Base-by-base conservation (phyloP, 768 basidiomycete species). In the Tylopilus intermedius region DNA sequence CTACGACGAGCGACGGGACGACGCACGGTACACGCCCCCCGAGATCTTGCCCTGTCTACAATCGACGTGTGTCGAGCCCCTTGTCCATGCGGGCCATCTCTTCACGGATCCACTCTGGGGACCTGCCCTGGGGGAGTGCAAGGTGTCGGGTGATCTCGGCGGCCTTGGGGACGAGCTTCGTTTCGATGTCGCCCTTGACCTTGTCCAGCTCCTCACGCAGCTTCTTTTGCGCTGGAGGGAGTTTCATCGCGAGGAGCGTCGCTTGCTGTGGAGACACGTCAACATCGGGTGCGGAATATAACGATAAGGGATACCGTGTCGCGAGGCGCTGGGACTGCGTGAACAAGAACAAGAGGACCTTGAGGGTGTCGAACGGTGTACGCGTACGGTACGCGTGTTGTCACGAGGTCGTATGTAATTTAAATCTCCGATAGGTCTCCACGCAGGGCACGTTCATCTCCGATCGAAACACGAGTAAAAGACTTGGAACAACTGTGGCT, bases 51-150 rank as follows among this genome's bases (percentile, higher is more conserved):
- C 90, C 5, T 24, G 67, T 47, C 71, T 75, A 82, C 87, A 94
- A 49, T 82, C 72, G 2, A 75, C 70, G 38, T 73, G 62, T 3
- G 58, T 70, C 74, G 43, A 79, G 64, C 54, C 82, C 81, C 24
- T 60, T 65, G 67, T 93, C 89, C 88, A 93, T 91, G 60, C 75
- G 80, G 22, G 81, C 79, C 86, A 94, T 90, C 65, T 91, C 87
- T 8, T 74, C 75, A 18, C 83, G 55, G 56, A 94, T 88, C 87
- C 87, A 89, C 54, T 86, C 86, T 8, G 79, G 54, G 0, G 82
- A 72, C 58, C 81, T 76, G 13, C 24, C 91, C 89, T 26, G 0
- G 91, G 73, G 2, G 78, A 59, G 2, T 24, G 24, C 24, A 3
- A 90, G 75, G 63, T 92, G 81, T 5, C 88, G 79, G 1, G 78